Percentiles rank a stretch among this genome's conserved stretches.
These are phyloP conservation scores for Agaricales sp. DNA, from an alignment of 1,284 basidiomycete species.

Conservation along the genomic window DNA sequence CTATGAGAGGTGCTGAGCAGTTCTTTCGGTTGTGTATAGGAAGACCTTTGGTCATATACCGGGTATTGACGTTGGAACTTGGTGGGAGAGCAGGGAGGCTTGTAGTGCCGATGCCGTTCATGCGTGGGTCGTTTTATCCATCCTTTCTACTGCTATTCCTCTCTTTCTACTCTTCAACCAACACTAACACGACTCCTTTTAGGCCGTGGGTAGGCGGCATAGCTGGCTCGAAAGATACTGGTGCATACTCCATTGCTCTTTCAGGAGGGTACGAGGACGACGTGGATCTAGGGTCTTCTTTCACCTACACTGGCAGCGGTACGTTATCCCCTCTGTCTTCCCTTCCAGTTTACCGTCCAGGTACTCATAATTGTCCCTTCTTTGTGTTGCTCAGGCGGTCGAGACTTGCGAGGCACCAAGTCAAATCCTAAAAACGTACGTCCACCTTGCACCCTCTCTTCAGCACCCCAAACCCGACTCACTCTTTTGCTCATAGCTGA, in stretches of 20 bases:
- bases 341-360: constrained; percentile 1
- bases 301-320: constrained; percentile 74
- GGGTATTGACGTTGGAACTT: constrained; percentile 64
- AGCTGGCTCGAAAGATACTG: constrained; percentile 40
- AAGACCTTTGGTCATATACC: constrained; percentile 59
- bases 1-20: constrained; percentile 4
- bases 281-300: constrained; percentile 68
- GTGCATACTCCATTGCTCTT: constrained; percentile 72
- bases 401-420: constrained; percentile 74
- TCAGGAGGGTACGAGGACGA: constrained; percentile 84
- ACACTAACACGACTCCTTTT: too few species aligned
- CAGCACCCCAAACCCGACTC: neutral
- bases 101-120: constrained; percentile 68
- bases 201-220: constrained; percentile 78
- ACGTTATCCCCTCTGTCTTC: neutral
- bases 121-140: constrained; percentile 46
- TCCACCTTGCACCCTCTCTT: constrained; percentile 3
- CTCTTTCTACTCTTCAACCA: constrained; percentile 4
- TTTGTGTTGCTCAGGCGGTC: constrained; percentile 45
- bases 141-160: neutral
- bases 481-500: constrained; percentile 38
- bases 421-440: constrained; percentile 66
- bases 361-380: neutral
- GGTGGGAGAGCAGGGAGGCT: constrained; percentile 65
- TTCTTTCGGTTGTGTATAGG: too few species aligned